Evolutionary conservation across 305 asterid genomes (phyloP), one percentile per base, ranked within the genome.

Genomic region (Monarda citriodora): DNA sequence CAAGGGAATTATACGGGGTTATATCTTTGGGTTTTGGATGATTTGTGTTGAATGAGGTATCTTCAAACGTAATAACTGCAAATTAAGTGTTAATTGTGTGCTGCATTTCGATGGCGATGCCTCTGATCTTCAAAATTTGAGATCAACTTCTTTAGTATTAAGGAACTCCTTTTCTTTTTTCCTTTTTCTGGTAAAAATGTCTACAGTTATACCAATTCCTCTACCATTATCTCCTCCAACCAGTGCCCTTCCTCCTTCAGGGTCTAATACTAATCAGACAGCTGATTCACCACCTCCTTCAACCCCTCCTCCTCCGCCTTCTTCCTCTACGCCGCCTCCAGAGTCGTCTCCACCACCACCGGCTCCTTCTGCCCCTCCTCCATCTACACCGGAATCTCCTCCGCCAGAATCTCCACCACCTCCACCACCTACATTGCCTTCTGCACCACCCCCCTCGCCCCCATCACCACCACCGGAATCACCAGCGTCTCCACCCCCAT

Each of bases 191-290:
- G 49, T 15, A 41, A 65, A 63, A 26, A 84, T 84, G 88, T 52
- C 84, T 58, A 72, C 87, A 37, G 29, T 53, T 44, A 66, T 77
- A 56, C 85, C 84, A 63, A 57, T 86, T 14, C 92, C 96, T 53
- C 15, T 56, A 13, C 75, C 89, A 31, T 74, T 87, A 54, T 38
- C 56, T 69, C 55, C 79, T 67, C 60, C 76, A n/a, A 26, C 70
- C 38, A 56, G 64, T 53, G 31, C 78, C 38, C 18, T 75, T 17
- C 55, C 74, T 34, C 65, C 62, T 31, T 41, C 71, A 10, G 67
- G 36, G 17, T 21, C 78, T 51, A 65, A 55, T 67, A 72, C 79
- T 17, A 45, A 67, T 60, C 65, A 69, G 67, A 41, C 73, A 26
- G 34, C 70, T 50, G 71, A 34, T 48, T 40, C 82, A 26, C 69